Percentiles rank a stretch among this genome's conserved stretches.
Evolutionary conservation across 2,329 filamentous ascomycete species (phyloP).

Genomic region (Fusarium subglutinans): DNA sequence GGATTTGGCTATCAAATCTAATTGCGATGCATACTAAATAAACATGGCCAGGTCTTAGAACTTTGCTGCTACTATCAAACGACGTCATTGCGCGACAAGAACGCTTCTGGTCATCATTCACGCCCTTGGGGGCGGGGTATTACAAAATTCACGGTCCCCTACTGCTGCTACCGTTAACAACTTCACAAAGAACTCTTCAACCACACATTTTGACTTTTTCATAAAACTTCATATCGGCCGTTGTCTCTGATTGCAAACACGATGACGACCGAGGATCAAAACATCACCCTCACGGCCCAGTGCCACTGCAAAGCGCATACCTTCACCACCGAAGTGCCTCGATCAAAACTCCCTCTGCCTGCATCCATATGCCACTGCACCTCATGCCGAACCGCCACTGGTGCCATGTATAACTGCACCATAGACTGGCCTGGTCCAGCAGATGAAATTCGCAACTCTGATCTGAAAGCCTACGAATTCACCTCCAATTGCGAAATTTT

Average conservation of each 20-base stretch:
- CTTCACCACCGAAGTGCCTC: constrained; percentile 49
- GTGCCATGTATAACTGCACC: constrained; percentile 51
- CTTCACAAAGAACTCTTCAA: background rate
- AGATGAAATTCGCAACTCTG: constrained; percentile 28
- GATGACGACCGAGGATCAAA: background rate
- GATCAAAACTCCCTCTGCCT: constrained; percentile 52
- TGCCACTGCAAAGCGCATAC: constrained; percentile 57
- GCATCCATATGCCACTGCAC: constrained; percentile 58
- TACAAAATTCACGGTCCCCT: background rate
- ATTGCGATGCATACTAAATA: fast-evolving
- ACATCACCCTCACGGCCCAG: constrained; percentile 40
- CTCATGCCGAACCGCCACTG: constrained; percentile 58
- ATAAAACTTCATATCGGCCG: fast-evolving
- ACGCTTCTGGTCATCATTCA: background rate
- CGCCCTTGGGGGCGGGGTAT: constrained; percentile 23
- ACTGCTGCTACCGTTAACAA: background rate
- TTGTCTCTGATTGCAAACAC: fast-evolving
- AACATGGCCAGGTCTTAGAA: background rate
- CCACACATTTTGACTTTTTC: background rate
- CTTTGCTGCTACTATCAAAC: background rate
- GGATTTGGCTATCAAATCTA: background rate
- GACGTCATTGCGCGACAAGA: background rate
- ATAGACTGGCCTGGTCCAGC: constrained; percentile 31
- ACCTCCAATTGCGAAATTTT: constrained; percentile 45
- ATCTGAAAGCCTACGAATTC: constrained; percentile 51